A percentile compares a stretch with the other conserved stretches of the same genome.
These are phyloP conservation scores for Picochlorum sp. DNA, from an alignment of 139 green algal genomes.

Conservation along the genomic window DNA sequence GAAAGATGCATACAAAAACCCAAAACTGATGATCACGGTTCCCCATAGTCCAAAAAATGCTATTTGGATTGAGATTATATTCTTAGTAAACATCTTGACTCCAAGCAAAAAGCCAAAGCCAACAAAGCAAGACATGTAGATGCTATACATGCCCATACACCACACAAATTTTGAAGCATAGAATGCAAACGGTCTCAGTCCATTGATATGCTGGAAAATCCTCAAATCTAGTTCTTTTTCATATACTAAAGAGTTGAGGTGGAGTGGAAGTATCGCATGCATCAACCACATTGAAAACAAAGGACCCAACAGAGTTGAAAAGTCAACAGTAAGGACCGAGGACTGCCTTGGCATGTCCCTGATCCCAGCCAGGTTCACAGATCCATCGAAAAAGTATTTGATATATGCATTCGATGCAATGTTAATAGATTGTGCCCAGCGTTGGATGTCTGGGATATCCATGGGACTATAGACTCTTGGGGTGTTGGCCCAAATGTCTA, in stretches of 20 bases:
- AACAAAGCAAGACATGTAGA: conserved; percentile 65
- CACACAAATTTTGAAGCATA: conserved; percentile 52
- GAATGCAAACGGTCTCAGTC: conserved; percentile 23
- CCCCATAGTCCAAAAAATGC: conserved; percentile 68
- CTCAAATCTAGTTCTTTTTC: conserved; percentile 62
- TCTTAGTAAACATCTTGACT: conserved; percentile 73
- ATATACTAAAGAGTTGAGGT: conserved; percentile 39
- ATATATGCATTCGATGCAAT: conserved; percentile 53
- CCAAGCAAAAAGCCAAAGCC: conserved; percentile 41
- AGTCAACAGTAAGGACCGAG: conserved; percentile 53
- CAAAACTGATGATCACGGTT: conserved; percentile 45
- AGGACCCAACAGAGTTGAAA: conserved; percentile 70
- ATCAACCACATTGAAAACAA: conserved; percentile 74
- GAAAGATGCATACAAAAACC: conserved; percentile 37
- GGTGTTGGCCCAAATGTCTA: conserved; percentile 52
- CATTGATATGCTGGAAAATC: conserved; percentile 78
- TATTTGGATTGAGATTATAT: conserved; percentile 47
- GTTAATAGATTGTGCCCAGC: conserved; percentile 52
- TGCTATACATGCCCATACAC: conserved; percentile 42
- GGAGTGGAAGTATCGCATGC: conserved; percentile 28
- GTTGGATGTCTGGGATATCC: conserved; percentile 42
- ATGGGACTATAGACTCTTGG: conserved; percentile 18
- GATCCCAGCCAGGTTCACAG: conserved; percentile 32
- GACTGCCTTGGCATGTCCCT: conserved; percentile 57
- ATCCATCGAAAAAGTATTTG: conserved; percentile 14